phyloP scores from a whole-genome alignment of 2,329 filamentous ascomycete genomes.

The Botrytis fabae region DNA sequence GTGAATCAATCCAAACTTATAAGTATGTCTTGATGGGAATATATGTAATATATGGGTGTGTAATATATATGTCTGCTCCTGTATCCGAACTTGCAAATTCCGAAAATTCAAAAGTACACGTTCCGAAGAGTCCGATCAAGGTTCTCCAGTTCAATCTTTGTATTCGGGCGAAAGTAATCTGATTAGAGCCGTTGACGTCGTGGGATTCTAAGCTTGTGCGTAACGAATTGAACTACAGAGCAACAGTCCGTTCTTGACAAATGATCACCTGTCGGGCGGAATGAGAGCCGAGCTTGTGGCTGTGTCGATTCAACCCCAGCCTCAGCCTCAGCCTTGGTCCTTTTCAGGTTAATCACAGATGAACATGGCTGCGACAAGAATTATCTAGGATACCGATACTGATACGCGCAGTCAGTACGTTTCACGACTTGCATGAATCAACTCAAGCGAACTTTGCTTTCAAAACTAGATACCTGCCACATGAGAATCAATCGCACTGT shows the following conservation, averaged over 20 bases:
- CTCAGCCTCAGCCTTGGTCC: constrained; percentile 8
- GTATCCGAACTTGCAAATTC: neutral
- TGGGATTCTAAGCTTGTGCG: neutral
- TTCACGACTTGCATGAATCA: neutral
- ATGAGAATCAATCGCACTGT: neutral
- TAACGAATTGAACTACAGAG: neutral
- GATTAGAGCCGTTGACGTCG: neutral
- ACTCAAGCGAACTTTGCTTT: neutral
- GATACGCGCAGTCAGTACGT: neutral
- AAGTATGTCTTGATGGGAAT: neutral
- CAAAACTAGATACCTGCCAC: neutral
- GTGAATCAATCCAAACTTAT: neutral
- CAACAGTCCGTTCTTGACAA: neutral
- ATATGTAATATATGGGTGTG: neutral
- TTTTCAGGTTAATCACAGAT: neutral
- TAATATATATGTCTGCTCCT: neutral
- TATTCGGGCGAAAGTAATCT: neutral
- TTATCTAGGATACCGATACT: neutral
- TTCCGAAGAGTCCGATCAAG: neutral
- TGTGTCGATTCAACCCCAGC: neutral
- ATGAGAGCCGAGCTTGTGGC: constrained; percentile 6
- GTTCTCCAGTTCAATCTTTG: neutral
- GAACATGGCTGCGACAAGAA: constrained; percentile 7
- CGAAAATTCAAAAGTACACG: neutral
- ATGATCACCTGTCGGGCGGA: constrained; percentile 5